Evolutionary conservation across 2,329 filamentous ascomycete species (phyloP), one percentile per base, ranked within the genome.

Genomic region (Sarocladium oryzae): DNA sequence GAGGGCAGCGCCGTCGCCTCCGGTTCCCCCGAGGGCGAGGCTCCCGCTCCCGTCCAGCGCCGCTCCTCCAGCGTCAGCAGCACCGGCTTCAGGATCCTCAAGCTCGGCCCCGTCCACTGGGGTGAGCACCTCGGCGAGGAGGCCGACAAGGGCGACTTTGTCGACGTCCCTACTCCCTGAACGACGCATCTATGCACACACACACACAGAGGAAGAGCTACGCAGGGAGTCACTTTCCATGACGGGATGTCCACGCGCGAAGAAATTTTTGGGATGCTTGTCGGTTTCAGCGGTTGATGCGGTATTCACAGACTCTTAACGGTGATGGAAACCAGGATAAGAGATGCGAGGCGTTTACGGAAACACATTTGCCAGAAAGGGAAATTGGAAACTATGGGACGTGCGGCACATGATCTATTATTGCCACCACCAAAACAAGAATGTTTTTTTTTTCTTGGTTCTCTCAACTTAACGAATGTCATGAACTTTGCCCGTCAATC

Each of bases 81-180:
- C 58, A 61, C 57, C 52, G 63, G 70, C 55, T 67, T 70, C 57
- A 72, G 74, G 53, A 78, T 85, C 65, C 75, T 85, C 58, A 84
- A 82, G 72, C 78, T 85, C 53, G 78, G 78, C 21, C 81, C 81
- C 30, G 80, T 84, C 53, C 79, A 84, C 74, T 82, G 73, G 66
- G 81, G 81, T 57, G 79, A 79, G 71, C 77, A 81, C 65, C 68
- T 69, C 20, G 78, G 72, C 55, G 77, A 76, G 51, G 43, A 48
- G 26, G 28, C 26, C 5, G 70, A 79, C 69, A 74, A 78, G 69
- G 72, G 69, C 41, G 80, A 84, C 70, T 82, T 70, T 63, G 66
- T 75, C 65, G 73, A 78, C 59, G 66, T 74, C 36, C 67, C 67
- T 28, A 63, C 73, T 54, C 66, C 70, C 62, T 71, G 21, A 28